Conservation (phyloP, 805 yeast genomes). For the Cyberlindnera nakhonratchasimensis region DNA sequence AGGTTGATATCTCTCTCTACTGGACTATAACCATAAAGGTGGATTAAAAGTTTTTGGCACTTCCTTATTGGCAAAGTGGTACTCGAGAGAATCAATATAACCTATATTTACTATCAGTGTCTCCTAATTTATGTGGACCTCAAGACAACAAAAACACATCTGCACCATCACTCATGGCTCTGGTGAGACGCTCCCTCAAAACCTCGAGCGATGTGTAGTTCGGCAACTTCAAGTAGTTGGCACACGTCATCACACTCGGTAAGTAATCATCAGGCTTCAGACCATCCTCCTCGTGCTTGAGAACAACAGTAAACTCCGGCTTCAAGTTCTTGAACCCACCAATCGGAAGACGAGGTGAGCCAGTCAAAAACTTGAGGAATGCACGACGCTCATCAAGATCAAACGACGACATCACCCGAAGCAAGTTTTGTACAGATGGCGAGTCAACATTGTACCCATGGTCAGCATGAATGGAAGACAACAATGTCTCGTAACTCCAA, state of each 20-base stretch:
- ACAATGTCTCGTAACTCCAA: slow-evolving; percentile 68
- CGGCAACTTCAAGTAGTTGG: slow-evolving; percentile 88
- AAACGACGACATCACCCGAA: slow-evolving; percentile 60
- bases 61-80: too few relatives aligned
- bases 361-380: slow-evolving; percentile 86
- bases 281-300: slow-evolving; percentile 74
- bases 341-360: slow-evolving; percentile 87
- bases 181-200: slow-evolving; percentile 53
- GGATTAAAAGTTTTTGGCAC: too few relatives aligned
- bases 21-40: too few relatives aligned
- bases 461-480: slow-evolving; percentile 68
- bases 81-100: too few relatives aligned
- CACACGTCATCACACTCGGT: slow-evolving; percentile 99
- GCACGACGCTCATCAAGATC: slow-evolving; percentile 53
- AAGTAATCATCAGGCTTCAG: slow-evolving; percentile 70
- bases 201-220: slow-evolving; percentile 63
- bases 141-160: slow-evolving; percentile 77
- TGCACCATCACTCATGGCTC: slow-evolving; percentile 84
- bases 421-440: slow-evolving; percentile 51
- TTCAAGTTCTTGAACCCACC: slow-evolving; percentile 85
- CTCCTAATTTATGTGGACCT: neutral
- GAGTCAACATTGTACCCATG: slow-evolving; percentile 85
- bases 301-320: slow-evolving; percentile 85
- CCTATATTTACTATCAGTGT: too few relatives aligned
- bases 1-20: too few relatives aligned